phyloP scores from a whole-genome alignment of 148 eudicot species.

The Arctostaphylos glauca region DNA sequence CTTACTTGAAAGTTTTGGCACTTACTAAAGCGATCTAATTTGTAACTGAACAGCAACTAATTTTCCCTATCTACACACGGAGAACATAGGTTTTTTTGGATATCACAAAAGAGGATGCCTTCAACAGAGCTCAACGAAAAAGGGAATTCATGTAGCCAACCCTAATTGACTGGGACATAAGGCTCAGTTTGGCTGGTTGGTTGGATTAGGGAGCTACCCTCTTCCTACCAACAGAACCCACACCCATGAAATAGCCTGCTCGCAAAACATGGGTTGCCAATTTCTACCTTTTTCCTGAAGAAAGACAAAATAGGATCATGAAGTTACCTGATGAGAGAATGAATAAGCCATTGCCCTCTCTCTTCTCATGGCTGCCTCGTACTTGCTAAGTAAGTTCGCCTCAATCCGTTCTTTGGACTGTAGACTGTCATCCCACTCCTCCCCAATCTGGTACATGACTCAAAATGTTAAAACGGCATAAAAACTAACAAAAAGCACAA shows the following conservation, averaged over 20 bases:
- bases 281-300: background rate
- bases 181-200: too few relatives aligned
- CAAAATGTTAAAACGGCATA: background rate
- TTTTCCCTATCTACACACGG: background rate
- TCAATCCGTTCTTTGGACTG: constrained; percentile 86
- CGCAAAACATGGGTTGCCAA: background rate
- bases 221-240: background rate
- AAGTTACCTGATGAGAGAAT: constrained; percentile 84
- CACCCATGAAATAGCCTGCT: background rate
- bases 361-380: constrained; percentile 90
- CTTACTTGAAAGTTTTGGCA: background rate
- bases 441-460: constrained; percentile 50
- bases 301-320: constrained; percentile 22
- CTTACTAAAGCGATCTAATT: background rate
- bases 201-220: background rate
- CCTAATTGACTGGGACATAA: too few relatives aligned
- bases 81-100: too few relatives aligned
- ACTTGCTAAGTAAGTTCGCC: constrained; percentile 70
- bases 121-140: too few relatives aligned
- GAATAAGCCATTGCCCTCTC: constrained; percentile 95
- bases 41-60: background rate
- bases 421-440: constrained; percentile 79
- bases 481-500: background rate
- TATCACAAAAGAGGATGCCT: too few relatives aligned
- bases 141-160: too few relatives aligned